Evolutionary conservation across 2,329 filamentous ascomycete genomes (phyloP), one percentile per base, ranked within the genome.

Genomic region (Cladosporium sp.): DNA sequence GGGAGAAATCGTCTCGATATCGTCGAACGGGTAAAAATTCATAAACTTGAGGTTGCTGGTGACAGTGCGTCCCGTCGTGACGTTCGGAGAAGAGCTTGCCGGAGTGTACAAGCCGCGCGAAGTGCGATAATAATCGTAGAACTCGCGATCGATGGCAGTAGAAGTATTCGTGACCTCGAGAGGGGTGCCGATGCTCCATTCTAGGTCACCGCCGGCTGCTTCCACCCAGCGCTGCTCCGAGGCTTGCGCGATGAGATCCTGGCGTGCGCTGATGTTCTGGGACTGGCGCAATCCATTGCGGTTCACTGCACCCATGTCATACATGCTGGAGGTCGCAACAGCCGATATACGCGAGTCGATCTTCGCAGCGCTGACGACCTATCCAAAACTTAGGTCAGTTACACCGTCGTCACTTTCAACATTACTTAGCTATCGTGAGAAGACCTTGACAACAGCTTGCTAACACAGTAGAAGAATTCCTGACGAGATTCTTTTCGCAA

Each of bases 1-100:
- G n/a, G 66, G 66, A 1, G 66, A 67, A 15, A 67, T 67, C 1
- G 41, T 65, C 1, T 65, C 66, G 51, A 67, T 63, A 28, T 65
- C 66, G n/a, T 67, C 32, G 63, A 65, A 65, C 1, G 66, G 62
- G 52, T 67, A 67, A 30, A 65, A 67, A 52, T 67, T 65, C 36
- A 63, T 54, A 21, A 65, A 59, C 41, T 65, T 67, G 28, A 24
- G 36, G n/a, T 65, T 59, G 52, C 44, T 59, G 15, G 63, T 36
- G 11, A 65, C 18, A 3, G 63, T 59, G 14, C 36, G 30, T 8
- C 52, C 36, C n/a, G 62, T 65, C 30, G 66, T 67, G 11, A 59
- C 24, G 36, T 67, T 67, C 15, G 66, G 66, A n/a, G 51, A 32
- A 8, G 54, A 44, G 7, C 61, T 52, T 2, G 57, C 15, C 49